Evolutionary conservation across 768 basidiomycete genomes (phyloP), one percentile per base, ranked within the genome.

Genomic region (Boletus rubescentipes): DNA sequence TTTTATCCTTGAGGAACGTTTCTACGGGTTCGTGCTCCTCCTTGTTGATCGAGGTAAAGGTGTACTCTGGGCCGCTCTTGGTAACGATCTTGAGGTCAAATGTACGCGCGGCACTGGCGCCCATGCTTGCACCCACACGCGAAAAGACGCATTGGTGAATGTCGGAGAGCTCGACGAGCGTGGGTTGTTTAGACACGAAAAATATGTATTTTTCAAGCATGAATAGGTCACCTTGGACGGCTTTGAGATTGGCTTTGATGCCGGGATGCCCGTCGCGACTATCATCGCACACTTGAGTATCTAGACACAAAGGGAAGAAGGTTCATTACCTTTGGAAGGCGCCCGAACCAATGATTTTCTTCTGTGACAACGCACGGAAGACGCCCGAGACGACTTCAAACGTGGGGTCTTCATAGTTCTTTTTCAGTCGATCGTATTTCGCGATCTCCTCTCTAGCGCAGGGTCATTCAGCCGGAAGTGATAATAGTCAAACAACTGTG

Each of bases 161-260:
- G 61, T 97, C 93, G 49, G 83, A 81, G 58, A 95, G 85, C 61
- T 96, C 92, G 62, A 98, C 81, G 64, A 97, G 86, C 32, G 85
- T 84, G 1, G 97, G 96, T 60, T 91, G 87, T 72, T 98, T 98
- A 51, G 96, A 94, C 57, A 98, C 93, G 75, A 98, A 98, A 74
- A 99, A 93, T 44, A 99, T 80, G 70, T 89, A 92, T 81, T 98
- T 98, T 65, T 98, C 97, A 59, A 99, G 86, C 79, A 98, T 83
- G 81, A 97, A 98, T 31, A 99, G 84, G 69, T 98, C 94, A 55
- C 97, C 97, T 71, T 96, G 93, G 4, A 90, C 81, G 40, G 97
- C 97, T 73, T 98, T 98, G 61, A 98, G 79, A 70, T 98, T 97
- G 62, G 93, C 93, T 75, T 98, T 98, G 75, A 99, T 87, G n/a